Evolutionary conservation across 2,329 filamentous ascomycete species (phyloP), one percentile per base, ranked within the genome.

Genomic region (Aspergillus aculeatus): DNA sequence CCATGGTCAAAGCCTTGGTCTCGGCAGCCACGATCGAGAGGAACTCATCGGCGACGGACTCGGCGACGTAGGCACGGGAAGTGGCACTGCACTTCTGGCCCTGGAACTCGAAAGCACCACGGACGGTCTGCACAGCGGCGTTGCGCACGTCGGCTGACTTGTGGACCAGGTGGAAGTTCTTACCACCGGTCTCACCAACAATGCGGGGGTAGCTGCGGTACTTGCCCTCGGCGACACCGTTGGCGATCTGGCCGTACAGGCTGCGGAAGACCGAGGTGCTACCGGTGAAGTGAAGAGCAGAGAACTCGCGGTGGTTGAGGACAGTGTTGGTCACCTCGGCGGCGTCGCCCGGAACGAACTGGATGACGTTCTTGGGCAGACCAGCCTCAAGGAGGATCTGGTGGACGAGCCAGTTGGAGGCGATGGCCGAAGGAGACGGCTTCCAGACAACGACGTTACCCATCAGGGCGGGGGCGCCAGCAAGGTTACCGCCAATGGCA

Each of bases 371-470:
- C 69, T 86, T 86, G 44, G 94, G 94, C 54, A 98, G 85, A 47
- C 94, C 94, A 29, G 94, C 92, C 80, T 98, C 94, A 26, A 95
- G 81, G 16, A 98, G 84, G 74, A 97, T 96, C 74, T 93, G 84
- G 81, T 96, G 93, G 49, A 96, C 82, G 58, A 98, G 82, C 86
- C 90, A 96, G 81, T 93, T 96, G 64, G 90, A 92, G n/a, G 89
- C 89, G 63, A 97, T 90, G 41, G 93, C 91, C 16, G 83, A 89
- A 67, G 94, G 91, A 14, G 91, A 95, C n/a, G 93, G 93, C 83
- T 98, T 98, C 93, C 93, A 98, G 50, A 98, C 80, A 4, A 96
- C 92, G 1, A 97, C 94, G 76, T 98, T 98, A 60, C 93, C 93
- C 82, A 97, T 88, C 57, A 97, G 80, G 0, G 92, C 92, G 14